Base-by-base conservation (phyloP, 2,329 filamentous ascomycete species). In the Seiridium unicorne region DNA sequence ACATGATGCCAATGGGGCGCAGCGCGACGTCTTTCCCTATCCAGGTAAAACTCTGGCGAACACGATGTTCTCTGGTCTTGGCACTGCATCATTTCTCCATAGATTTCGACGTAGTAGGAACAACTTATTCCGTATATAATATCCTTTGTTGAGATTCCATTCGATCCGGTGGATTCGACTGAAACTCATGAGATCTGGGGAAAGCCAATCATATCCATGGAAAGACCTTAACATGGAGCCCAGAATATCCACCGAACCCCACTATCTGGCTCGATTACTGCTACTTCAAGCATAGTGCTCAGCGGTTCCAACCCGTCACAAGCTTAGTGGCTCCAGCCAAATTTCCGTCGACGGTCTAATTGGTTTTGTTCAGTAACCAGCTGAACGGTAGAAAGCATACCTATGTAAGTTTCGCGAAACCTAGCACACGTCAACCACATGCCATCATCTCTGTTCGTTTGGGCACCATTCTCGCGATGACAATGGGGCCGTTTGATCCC, bases 401-500 rank as follows among this genome's bases (percentile, higher is more conserved):
- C 10, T 47, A 13, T 42, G 0, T 13, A 26, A 31, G 34, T 35
- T 1, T 53, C 32, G 32, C 36, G 8, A 31, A 49, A 10, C 7
- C 9, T 10, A 42, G 18, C 48, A 26, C 8, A 31, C 5, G 32
- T 44, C 13, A 42, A 7, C 7, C 6, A 42, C 11, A 42, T n/a
- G 26, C 9, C 51, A 18, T 9, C 51, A n/a, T n/a, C 49, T 11
- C 34, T 8, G 44, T 32, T 32, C 44, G 9, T 13, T 31, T 26
- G 4, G 5, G 6, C 7, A 36, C 5, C 13, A 46, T 35, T 11
- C 35, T 42, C 11, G 18, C 6, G 34, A 61, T 61, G 60, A n/a
- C 56, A 4, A 26, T 57, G 5, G 60, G 60, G 11, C 60, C 60
- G 8, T 61, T 61, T 46, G 60, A 61, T 18, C 32, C 31, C 7